A percentile compares a stretch with the other conserved stretches of the same genome.
Evolutionary conservation across 1,139 yeast genomes (phyloP).

Genomic region (Candida albicans): DNA sequence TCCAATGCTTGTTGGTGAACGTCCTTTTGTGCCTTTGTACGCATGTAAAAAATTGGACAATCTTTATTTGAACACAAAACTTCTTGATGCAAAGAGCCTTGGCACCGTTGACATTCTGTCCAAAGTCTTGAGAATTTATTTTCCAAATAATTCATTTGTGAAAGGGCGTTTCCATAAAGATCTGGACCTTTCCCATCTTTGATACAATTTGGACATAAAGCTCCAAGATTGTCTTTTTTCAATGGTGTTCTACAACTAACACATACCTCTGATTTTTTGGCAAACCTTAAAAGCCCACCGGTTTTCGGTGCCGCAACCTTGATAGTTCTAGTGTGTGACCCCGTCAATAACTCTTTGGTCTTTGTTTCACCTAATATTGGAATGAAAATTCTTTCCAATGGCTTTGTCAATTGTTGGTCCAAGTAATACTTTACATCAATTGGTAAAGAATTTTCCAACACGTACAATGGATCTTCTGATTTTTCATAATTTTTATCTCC

Average conservation of each 20-base stretch:
- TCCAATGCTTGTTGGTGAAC: constrained; percentile 67
- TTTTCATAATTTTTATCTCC: constrained; percentile 91
- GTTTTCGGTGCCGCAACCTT: constrained; percentile 58
- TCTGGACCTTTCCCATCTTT: constrained; percentile 75
- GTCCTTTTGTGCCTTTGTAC: constrained; percentile 93
- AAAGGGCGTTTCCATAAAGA: constrained; percentile 74
- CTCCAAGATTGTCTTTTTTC: constrained; percentile 63
- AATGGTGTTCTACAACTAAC: constrained; percentile 86
- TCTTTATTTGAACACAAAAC: constrained; percentile 94
- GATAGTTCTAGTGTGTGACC: constrained; percentile 81
- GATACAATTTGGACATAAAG: constrained; percentile 79
- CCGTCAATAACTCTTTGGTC: constrained; percentile 75
- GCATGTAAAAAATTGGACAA: constrained; percentile 97
- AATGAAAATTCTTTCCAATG: constrained; percentile 88
- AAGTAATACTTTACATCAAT: constrained; percentile 93
- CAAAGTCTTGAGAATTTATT: constrained; percentile 83
- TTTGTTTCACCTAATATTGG: constrained; percentile 89
- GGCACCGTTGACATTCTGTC: constrained; percentile 99
- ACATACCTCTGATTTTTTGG: constrained; percentile 86
- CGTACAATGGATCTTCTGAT: constrained; percentile 95
- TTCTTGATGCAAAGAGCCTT: constrained; percentile 93
- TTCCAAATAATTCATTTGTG: constrained; percentile 78
- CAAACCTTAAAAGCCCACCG: constrained; percentile 89
- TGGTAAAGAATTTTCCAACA: constrained; percentile 86
- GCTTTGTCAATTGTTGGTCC: constrained; percentile 91